phyloP scores from a whole-genome alignment of 768 basidiomycete genomes.

The Nidularia sp. region DNA sequence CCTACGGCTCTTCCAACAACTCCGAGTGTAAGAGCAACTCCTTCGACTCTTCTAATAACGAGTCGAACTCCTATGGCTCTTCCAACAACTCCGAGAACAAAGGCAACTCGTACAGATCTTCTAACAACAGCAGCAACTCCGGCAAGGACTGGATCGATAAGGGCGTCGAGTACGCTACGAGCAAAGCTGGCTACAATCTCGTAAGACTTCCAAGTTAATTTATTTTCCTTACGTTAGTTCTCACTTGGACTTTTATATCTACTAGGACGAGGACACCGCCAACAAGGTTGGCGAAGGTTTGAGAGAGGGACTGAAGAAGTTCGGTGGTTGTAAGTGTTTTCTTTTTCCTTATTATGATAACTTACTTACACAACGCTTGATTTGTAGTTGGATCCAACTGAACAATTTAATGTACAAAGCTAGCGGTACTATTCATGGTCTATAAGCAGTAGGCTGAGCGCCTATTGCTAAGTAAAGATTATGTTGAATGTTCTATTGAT shows the following conservation, averaged over 20 bases:
- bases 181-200: slow-evolving; percentile 39
- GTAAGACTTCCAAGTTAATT: slow-evolving; percentile 22
- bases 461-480: no score
- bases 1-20: slow-evolving; percentile 20
- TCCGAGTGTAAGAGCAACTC: slow-evolving; percentile 6
- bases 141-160: slow-evolving; percentile 28
- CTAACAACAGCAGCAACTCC: slow-evolving; percentile 12
- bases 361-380: no score
- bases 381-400: no score
- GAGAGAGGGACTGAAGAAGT: slow-evolving; percentile 29
- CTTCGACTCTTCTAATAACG: slow-evolving; percentile 6
- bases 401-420: no score
- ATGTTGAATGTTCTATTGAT: no score
- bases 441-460: no score
- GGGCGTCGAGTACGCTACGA: slow-evolving; percentile 31
- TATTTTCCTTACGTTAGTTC: background rate
- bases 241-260: background rate
- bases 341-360: background rate
- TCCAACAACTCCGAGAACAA: slow-evolving; percentile 11
- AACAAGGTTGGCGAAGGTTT: slow-evolving; percentile 32
- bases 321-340: slow-evolving; percentile 14
- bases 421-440: no score
- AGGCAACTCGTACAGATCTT: slow-evolving; percentile 9
- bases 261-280: slow-evolving; percentile 32
- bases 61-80: slow-evolving; percentile 19